phyloP scores from a whole-genome alignment of 495 filamentous ascomycete species.

The Neurospora sp. region DNA sequence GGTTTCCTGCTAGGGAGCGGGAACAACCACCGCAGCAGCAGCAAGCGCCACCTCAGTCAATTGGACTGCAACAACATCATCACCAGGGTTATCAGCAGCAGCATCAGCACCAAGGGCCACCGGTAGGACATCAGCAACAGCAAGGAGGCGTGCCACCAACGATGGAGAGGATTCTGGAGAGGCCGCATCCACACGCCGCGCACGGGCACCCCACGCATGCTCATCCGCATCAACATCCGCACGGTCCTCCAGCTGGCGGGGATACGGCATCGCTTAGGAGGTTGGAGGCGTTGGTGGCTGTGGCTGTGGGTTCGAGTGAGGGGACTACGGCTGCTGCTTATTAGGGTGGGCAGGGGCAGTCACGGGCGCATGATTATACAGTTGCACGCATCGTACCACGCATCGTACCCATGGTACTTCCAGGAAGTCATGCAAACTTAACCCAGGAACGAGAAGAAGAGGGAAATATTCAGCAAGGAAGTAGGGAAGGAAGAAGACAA shows the following conservation, averaged over 20 bases:
- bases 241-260: slow-evolving; percentile 2
- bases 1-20: slow-evolving; percentile 32
- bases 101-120: neutral
- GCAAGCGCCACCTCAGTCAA: neutral
- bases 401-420: neutral
- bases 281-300: slow-evolving; percentile 78
- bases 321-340: slow-evolving; percentile 49
- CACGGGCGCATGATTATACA: neutral
- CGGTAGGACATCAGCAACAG: neutral
- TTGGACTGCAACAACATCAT: neutral
- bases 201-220: neutral
- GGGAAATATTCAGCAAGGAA: neutral
- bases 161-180: slow-evolving; percentile 23
- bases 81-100: neutral
- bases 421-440: neutral
- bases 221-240: slow-evolving; percentile 2
- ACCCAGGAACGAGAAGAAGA: neutral
- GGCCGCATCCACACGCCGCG: slow-evolving; percentile 7
- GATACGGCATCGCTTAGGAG: slow-evolving; percentile 45
- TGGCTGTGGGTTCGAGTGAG: slow-evolving; percentile 63
- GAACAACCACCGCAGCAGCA: slow-evolving; percentile 9
- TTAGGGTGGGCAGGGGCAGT: slow-evolving; percentile 7
- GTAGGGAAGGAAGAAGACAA: neutral
- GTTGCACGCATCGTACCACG: neutral
- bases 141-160: slow-evolving; percentile 2